Conservation (phyloP, 805 yeast species). For the Wickerhamiella bombiphila region DNA sequence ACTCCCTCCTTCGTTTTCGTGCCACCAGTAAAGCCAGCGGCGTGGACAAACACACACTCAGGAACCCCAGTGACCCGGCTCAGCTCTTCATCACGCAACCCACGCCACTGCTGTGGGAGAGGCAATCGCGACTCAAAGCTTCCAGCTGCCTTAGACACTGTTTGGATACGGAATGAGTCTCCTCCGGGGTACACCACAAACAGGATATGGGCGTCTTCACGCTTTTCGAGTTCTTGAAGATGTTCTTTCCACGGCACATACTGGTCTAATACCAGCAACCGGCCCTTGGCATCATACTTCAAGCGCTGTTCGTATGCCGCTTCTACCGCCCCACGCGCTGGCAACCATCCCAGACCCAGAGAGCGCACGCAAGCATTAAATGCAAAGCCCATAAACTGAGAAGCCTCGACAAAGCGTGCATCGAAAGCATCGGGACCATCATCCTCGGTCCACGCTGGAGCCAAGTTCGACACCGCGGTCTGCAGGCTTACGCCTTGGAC, state of each 20-base stretch:
- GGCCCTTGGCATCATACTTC: conserved; percentile 52
- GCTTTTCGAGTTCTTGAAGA: conserved; percentile 52
- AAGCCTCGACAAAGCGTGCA: conserved; percentile 50
- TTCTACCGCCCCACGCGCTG: conserved; percentile 67
- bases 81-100: conserved; percentile 79
- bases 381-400: conserved; percentile 68
- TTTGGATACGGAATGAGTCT: conserved; percentile 71
- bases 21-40: conserved; percentile 95
- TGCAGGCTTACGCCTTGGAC: conserved; percentile 67
- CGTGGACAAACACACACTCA: conserved; percentile 85
- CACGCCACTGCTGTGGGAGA: conserved; percentile 85
- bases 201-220: conserved; percentile 34
- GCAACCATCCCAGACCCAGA: conserved; percentile 79
- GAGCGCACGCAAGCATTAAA: conserved; percentile 53
- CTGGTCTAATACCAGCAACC: conserved; percentile 54
- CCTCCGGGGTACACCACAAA: conserved; percentile 74
- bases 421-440: conserved; percentile 49
- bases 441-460: conserved; percentile 73
- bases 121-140: conserved; percentile 79
- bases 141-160: conserved; percentile 67
- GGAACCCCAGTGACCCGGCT: conserved; percentile 62
- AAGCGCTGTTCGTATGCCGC: conserved; percentile 48
- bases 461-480: conserved; percentile 58
- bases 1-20: conserved; percentile 69
- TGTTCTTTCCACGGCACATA: conserved; percentile 96